A percentile compares a stretch with the other conserved stretches of the same genome.
Evolutionary conservation across 2,329 filamentous ascomycete species (phyloP).

Genomic region (Capronia americana): DNA sequence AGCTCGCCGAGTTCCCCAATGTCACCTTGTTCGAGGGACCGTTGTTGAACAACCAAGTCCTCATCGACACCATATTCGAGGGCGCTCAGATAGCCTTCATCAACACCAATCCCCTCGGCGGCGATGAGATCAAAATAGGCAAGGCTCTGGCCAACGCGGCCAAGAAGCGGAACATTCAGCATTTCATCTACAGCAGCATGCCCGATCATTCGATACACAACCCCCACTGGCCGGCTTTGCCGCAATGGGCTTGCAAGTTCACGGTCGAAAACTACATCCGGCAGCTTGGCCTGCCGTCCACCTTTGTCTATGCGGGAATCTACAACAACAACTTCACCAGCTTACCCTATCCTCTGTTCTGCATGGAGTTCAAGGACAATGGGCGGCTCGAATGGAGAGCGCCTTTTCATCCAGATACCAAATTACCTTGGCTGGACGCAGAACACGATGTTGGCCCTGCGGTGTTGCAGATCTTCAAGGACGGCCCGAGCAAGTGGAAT

Average conservation of each 20-base stretch:
- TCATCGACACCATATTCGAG: slow-evolving; percentile 80
- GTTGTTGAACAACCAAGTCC: slow-evolving; percentile 71
- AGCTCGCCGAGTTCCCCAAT: slow-evolving; percentile 82
- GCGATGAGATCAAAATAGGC: slow-evolving; percentile 89
- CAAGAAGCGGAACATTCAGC: slow-evolving; percentile 76
- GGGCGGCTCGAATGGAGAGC: slow-evolving; percentile 92
- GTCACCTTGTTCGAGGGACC: slow-evolving; percentile 73
- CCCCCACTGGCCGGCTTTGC: slow-evolving; percentile 77
- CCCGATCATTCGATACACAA: slow-evolving; percentile 87
- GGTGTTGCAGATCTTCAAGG: slow-evolving; percentile 92
- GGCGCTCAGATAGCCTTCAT: slow-evolving; percentile 91
- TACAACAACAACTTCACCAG: slow-evolving; percentile 99
- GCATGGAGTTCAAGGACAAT: slow-evolving; percentile 85
- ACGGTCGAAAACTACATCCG: slow-evolving; percentile 90
- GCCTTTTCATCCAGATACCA: slow-evolving; percentile 87
- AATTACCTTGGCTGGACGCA: slow-evolving; percentile 92
- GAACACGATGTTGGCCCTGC: slow-evolving; percentile 96
- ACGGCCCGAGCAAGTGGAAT: slow-evolving; percentile 84
- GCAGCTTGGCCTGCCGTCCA: slow-evolving; percentile 80
- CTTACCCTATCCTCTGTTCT: slow-evolving; percentile 88
- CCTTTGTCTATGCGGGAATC: slow-evolving; percentile 94
- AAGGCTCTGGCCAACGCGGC: slow-evolving; percentile 87
- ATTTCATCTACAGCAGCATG: slow-evolving; percentile 97
- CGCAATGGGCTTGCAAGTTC: slow-evolving; percentile 91
- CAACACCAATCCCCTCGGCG: slow-evolving; percentile 91